Base-by-base conservation (phyloP, 129 eudicot genomes). In the Chrysanthemum makinoi region DNA sequence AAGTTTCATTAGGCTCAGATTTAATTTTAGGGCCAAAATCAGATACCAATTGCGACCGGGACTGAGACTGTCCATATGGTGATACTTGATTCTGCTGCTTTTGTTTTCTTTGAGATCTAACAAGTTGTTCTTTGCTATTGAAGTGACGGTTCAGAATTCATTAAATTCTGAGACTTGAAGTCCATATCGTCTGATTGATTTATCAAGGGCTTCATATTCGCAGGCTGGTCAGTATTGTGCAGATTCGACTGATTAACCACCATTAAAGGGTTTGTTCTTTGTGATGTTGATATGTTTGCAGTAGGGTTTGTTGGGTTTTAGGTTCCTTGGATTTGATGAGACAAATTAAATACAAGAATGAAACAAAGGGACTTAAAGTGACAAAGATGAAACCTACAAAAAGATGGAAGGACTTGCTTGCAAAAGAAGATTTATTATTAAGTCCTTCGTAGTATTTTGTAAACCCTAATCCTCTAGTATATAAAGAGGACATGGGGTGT, bases 71-170 rank as follows among this genome's bases (percentile, higher is more conserved):
- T 62, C 76, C 75, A 62, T 70, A 81, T 26, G 81, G 70, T 63
- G 75, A 60, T 67, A 77, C 39, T 16, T 73, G 87, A 44, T 82
- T 83, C 75, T 79, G 89, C 70, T 69, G 81, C 57, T 76, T 90
- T 22, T 90, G 89, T 80, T 79, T 86, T 26, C 79, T 75, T 70
- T 83, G 91, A 65, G 80, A 73, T 77, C 62, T 84, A 74, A 69
- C 56, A 75, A 80, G 66, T 65, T 72, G 90, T 68, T 83, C 78
- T n/a, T n/a, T 84, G 96, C 75, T 75, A 83, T 68, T 83, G 86
- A 79, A 79, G 84, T 63, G 96, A 75, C 72, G 82, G 89, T 44
- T 78, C 87, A 78, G 86, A 51, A 51, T 73, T 86, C 46, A 80
- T 69, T 65, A 51, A 15, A 82, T 76, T 85, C 30, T 82, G 46